phyloP scores from a whole-genome alignment of 179 eudicot species.

The Nepenthes alata region DNA sequence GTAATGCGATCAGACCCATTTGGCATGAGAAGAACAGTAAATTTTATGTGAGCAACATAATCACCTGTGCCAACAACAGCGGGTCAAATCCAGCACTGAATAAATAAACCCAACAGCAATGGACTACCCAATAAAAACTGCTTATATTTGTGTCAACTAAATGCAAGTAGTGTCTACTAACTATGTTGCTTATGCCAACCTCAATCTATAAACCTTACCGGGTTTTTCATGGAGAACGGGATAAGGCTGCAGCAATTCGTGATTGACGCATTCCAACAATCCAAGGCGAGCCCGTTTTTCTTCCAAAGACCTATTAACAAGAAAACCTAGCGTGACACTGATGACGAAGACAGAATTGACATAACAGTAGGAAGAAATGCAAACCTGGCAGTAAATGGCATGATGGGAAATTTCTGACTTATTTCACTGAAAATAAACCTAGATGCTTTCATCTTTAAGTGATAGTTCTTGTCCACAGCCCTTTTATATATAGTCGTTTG shows the following conservation, averaged over 20 bases:
- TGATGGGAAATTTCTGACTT: slow-evolving; percentile 83
- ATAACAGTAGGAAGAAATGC: neutral
- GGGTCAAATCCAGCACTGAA: neutral
- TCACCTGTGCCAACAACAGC: slow-evolving; percentile 43
- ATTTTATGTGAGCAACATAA: slow-evolving; percentile 73
- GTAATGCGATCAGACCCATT: slow-evolving; percentile 93
- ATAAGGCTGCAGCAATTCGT: slow-evolving; percentile 86
- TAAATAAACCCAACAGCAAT: neutral
- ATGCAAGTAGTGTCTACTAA: neutral
- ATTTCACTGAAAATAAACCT: slow-evolving; percentile 95
- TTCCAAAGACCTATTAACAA: slow-evolving; percentile 57
- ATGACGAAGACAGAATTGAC: neutral
- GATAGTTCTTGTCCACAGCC: slow-evolving; percentile 91
- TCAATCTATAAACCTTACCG: slow-evolving; percentile 28
- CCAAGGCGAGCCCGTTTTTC: slow-evolving; percentile 93
- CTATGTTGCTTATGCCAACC: no score
- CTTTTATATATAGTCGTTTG: slow-evolving; percentile 91
- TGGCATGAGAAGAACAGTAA: slow-evolving; percentile 96
- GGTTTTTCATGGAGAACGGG: slow-evolving; percentile 96
- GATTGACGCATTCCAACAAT: slow-evolving; percentile 84
- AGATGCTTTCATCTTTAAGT: slow-evolving; percentile 88
- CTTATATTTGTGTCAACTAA: neutral
- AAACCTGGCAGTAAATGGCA: slow-evolving; percentile 97
- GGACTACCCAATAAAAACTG: neutral
- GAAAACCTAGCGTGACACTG: neutral